Evolutionary conservation across 2,329 filamentous ascomycete genomes (phyloP).

Genomic region (Fusarium clavum): DNA sequence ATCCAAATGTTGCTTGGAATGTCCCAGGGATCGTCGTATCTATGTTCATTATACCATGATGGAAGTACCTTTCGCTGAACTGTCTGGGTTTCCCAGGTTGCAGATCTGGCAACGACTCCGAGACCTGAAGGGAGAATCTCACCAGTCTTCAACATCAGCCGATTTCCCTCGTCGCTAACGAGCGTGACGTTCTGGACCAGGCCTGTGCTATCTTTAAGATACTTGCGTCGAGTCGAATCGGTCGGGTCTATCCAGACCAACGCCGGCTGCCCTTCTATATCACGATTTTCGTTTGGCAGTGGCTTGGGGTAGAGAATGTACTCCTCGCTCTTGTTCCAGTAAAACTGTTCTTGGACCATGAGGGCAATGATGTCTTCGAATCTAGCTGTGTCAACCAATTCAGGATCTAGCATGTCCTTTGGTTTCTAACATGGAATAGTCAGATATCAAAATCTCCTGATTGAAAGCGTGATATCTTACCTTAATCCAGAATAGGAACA

Average conservation of each 20-base stretch:
- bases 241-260: background rate
- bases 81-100: background rate
- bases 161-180: accelerated
- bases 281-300: background rate
- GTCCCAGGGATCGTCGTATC: background rate
- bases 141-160: background rate
- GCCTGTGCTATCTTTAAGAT: background rate
- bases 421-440: background rate
- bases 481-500: background rate
- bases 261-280: background rate
- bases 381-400: background rate
- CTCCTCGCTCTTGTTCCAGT: background rate
- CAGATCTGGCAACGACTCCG: background rate
- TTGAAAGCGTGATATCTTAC: accelerated
- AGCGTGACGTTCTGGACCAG: background rate
- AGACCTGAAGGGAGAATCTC: background rate
- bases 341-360: background rate
- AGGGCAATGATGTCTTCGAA: background rate
- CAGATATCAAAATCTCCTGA: accelerated
- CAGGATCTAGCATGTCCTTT: background rate
- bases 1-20: background rate
- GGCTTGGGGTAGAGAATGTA: background rate
- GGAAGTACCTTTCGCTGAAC: background rate
- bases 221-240: background rate
- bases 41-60: background rate